Base-by-base conservation (phyloP, 2,329 filamentous ascomycete genomes). In the Fusarium solani-melongenae region DNA sequence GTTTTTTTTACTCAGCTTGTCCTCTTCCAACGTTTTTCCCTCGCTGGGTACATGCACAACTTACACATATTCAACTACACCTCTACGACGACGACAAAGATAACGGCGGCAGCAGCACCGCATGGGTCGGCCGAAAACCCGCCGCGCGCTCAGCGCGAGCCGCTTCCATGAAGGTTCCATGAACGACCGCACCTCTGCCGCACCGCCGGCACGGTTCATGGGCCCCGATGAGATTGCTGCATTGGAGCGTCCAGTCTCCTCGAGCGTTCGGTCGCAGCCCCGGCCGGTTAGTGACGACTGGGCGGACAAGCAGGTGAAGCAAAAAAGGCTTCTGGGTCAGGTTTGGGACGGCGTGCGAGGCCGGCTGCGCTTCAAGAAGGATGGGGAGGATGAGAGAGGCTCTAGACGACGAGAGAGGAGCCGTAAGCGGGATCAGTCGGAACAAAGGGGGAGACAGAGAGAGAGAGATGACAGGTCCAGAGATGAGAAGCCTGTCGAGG, bases 111-210 rank as follows among this genome's bases (percentile, higher is more conserved):
- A 36, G 20, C 55, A 57, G 65, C 46, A 20, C 60, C 58, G 57
- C 51, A 82, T 80, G 80, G 78, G 77, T 63, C 77, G 78, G 12
- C 77, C 79, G 38, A 74, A 67, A 66, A 79, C 69, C 80, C 83
- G 67, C 80, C 83, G 69, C 83, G 76, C 76, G 34, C 71, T 69
- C 64, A 81, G 75, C 69, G 82, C 75, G 41, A 85, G 90, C 84
- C 80, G 90, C 83, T 86, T 97, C 88, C 78, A 92, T 39, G 95
- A 98, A 83, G 95, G 93, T 44, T 96, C 92, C 78, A 96, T 98
- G 93, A 94, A 92, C 78, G 94, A 97, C 82, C 91, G 93, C 73
- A 86, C 89, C 34, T 95, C 93, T 78, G 88, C 90, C 67, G 89
- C 87, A 67, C 94, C 94, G 31, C 93, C 93, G 0, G 86, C 88